phyloP scores from a whole-genome alignment of 116 monocot species.

The Phalaenopsis hybrid region DNA sequence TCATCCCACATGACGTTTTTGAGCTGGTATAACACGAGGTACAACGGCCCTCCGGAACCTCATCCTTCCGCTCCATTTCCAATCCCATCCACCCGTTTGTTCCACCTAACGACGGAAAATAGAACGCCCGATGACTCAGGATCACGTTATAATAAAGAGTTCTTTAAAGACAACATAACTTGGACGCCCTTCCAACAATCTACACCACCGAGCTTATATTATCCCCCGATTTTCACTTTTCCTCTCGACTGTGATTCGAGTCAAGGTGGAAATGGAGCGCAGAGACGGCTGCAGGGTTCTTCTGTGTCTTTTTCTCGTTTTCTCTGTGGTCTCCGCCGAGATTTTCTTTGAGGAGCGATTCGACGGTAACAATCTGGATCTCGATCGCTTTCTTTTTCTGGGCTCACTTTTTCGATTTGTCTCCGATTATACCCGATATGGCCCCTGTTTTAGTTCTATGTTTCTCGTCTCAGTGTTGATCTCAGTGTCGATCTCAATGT shows the following conservation, averaged over 20 bases:
- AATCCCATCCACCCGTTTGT: background rate
- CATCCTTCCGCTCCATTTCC: background rate
- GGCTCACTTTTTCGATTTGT: background rate
- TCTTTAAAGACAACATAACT: background rate
- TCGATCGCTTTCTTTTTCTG: background rate
- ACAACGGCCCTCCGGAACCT: background rate
- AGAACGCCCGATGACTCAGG: background rate
- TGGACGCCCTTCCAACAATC: background rate
- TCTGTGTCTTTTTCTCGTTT: constrained; percentile 2
- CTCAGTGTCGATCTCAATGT: background rate
- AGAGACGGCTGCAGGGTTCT: background rate
- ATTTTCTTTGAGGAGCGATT: constrained; percentile 38
- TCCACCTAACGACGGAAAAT: background rate
- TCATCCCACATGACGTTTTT: background rate
- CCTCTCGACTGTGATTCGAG: background rate
- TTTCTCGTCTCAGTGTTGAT: background rate
- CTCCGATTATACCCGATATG: background rate
- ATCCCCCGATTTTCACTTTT: too few species aligned
- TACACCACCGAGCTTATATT: background rate
- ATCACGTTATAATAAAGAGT: background rate
- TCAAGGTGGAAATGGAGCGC: background rate
- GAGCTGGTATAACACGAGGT: background rate
- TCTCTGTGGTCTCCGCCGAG: constrained; percentile 18
- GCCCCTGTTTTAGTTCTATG: background rate
- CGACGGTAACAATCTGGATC: constrained; percentile 16